Conservation (phyloP, 352 stramenopile species). For the Phytophthora megakarya region DNA sequence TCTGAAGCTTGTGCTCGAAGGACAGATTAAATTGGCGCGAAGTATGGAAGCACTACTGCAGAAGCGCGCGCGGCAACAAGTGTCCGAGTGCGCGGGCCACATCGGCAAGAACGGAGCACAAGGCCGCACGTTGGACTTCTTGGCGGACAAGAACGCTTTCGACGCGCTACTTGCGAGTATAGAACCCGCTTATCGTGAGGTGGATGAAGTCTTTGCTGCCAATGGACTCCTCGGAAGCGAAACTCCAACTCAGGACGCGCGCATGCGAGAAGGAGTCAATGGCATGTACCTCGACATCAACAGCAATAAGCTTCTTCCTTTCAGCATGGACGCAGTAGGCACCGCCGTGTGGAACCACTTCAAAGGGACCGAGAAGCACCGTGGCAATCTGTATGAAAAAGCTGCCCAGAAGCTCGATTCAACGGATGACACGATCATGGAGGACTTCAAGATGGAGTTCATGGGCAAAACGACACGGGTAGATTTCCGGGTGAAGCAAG, state of each 20-base stretch:
- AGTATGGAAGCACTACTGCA: conserved; percentile 48
- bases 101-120: conserved; percentile 16
- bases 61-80: conserved; percentile 40
- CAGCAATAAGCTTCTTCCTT: conserved; percentile 41
- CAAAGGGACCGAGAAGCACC: conserved; percentile 26
- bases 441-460: conserved; percentile 57
- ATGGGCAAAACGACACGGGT: conserved; percentile 47
- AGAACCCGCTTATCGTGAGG: conserved; percentile 35
- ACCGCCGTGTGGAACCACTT: conserved; percentile 37
- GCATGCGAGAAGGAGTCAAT: conserved; percentile 26
- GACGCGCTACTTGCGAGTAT: conserved; percentile 30
- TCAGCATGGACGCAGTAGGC: conserved; percentile 18
- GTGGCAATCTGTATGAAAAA: conserved; percentile 28
- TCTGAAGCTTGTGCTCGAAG: conserved; percentile 56
- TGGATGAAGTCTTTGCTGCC: conserved; percentile 32
- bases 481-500: conserved; percentile 57
- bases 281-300: conserved; percentile 42
- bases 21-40: conserved; percentile 51
- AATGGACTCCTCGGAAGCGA: conserved; percentile 33
- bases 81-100: conserved; percentile 15
- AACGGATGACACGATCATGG: conserved; percentile 49
- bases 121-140: conserved; percentile 13
- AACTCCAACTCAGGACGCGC: conserved; percentile 15
- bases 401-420: conserved; percentile 17
- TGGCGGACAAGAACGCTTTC: conserved; percentile 34